These are phyloP conservation scores for Yamadazyma dendronema DNA, from an alignment of 1,139 yeast genomes.

Conservation along the genomic window DNA sequence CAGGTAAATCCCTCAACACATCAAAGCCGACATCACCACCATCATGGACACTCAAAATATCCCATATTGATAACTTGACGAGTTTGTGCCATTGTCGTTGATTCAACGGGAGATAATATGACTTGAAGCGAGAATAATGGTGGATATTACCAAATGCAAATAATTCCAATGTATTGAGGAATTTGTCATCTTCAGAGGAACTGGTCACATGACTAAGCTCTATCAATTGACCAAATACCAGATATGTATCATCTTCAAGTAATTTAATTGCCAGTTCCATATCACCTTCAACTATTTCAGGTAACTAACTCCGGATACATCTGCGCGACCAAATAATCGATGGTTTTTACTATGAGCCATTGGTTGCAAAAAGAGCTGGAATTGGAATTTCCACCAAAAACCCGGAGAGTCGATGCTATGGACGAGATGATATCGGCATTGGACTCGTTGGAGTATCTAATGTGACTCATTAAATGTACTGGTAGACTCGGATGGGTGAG, in stretches of 20 bases:
- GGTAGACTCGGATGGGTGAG: slow-evolving; percentile 12
- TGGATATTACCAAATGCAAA: slow-evolving; percentile 36
- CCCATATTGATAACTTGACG: slow-evolving; percentile 25
- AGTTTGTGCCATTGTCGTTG: slow-evolving; percentile 22
- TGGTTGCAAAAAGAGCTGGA: slow-evolving; percentile 31
- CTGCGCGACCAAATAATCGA: slow-evolving; percentile 30
- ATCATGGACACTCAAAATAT: slow-evolving; percentile 17
- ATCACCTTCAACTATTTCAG: no score
- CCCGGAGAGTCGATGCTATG: slow-evolving; percentile 18
- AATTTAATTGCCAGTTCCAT: background rate
- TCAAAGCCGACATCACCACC: slow-evolving; percentile 16
- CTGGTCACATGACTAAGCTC: no score
- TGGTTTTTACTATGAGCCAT: slow-evolving; percentile 26
- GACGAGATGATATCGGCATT: slow-evolving; percentile 17
- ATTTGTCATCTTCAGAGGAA: background rate
- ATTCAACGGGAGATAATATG: slow-evolving; percentile 15
- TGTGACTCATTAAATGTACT: slow-evolving; percentile 7
- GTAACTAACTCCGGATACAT: slow-evolving; percentile 26
- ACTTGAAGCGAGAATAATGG: slow-evolving; percentile 23
- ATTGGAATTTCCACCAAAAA: slow-evolving; percentile 18
- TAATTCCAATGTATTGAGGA: slow-evolving; percentile 25
- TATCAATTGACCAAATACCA: background rate
- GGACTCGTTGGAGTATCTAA: slow-evolving; percentile 16
- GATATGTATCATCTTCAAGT: background rate
- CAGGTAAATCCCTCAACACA: background rate